Base-by-base conservation (phyloP, 768 basidiomycete genomes). In the Austroboletus festivus region DNA sequence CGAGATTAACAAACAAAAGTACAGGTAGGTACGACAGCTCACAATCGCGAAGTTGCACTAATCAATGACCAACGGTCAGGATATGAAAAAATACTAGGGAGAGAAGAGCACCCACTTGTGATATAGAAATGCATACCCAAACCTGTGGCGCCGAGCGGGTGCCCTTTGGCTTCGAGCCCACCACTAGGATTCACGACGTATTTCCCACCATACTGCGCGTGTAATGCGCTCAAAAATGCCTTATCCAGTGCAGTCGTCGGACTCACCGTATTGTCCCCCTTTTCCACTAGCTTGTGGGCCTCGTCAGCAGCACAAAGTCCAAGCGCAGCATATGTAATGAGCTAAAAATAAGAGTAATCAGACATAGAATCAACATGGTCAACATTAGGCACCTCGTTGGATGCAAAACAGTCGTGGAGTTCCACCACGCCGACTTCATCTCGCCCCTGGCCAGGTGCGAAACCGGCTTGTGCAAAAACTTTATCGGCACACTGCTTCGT, bases 111-210 rank as follows among this genome's bases (percentile, higher is more conserved):
- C 83, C 37, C 59, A 86, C 86, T 89, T 57, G 83, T 79, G 52
- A 90, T 86, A 59, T 88, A 90, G 67, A 89, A 89, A 62, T 91
- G 88, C 89, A 90, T 90, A 22, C 85, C 88, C 13, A 91, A 69
- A 2, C 89, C 89, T 16, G 86, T 89, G 1, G 89, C 87, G 33
- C 89, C 88, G 18, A 91, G 75, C 3, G 90, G 89, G 60, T 92
- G 88, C 3, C 90, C 90, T 61, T 91, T 93, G n/a, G 88, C 86
- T 61, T 93, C 87, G 15, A 93, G 75, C 0, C 90, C 90, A 21
- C 90, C 90, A 43, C 84, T 87, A 0, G 90, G 87, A 55, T 93
- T 92, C 30, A 93, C 70, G 16, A 93, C 86, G 42, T 79, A 93
- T 66, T 89, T 88, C 5, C 91, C 89, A 18, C 86, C 89, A 49